Percentiles rank a stretch among this genome's conserved stretches.
Conservation (phyloP, 208 protist species). For the Crithidia sp. region DNA sequence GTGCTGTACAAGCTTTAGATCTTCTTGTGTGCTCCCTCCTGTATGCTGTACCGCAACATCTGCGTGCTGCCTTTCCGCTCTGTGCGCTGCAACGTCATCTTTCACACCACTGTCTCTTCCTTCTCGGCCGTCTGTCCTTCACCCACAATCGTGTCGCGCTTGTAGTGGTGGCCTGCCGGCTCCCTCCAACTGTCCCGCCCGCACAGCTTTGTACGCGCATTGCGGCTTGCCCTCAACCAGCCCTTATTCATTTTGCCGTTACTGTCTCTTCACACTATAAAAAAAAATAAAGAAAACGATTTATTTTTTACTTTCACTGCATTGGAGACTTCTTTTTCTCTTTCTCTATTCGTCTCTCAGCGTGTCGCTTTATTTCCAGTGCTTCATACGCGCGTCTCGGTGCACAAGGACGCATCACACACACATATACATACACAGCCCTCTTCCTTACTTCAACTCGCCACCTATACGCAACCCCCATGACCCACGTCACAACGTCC, state of each 20-base stretch:
- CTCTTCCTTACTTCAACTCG: neutral
- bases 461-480: neutral
- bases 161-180: neutral
- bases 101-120: too few species aligned
- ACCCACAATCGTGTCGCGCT: too few species aligned
- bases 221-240: neutral
- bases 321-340: neutral
- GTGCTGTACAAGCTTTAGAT: too few species aligned
- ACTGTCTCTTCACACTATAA: neutral
- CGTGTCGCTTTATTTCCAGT: too few species aligned
- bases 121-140: too few species aligned
- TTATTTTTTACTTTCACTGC: neutral
- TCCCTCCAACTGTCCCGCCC: neutral
- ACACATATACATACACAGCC: neutral
- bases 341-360: too few species aligned
- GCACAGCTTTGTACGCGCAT: neutral
- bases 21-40: too few species aligned
- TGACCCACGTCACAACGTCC: constrained; percentile 23
- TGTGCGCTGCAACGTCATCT: too few species aligned
- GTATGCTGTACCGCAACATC: too few species aligned
- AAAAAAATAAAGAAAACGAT: neutral
- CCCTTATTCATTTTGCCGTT: neutral
- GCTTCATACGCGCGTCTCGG: too few species aligned
- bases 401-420: neutral
- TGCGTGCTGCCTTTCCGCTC: too few species aligned